Evolutionary conservation across 2,329 filamentous ascomycete species (phyloP).

Genomic region (Moelleriella libera): DNA sequence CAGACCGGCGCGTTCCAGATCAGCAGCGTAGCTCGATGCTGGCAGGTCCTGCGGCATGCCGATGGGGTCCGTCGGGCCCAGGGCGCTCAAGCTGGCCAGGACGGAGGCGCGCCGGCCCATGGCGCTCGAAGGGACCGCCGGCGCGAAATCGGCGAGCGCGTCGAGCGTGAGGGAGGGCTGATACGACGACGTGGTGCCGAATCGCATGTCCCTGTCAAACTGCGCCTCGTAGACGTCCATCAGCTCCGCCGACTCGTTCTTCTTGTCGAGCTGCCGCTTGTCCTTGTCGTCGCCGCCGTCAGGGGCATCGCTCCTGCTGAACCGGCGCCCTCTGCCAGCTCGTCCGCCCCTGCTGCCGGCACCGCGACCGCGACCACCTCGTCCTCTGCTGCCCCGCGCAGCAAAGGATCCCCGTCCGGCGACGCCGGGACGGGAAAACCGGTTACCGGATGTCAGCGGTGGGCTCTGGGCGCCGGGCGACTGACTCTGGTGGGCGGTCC

Average conservation of each 20-base stretch:
- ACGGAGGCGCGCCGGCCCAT: slow-evolving; percentile 17
- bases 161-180: slow-evolving; percentile 19
- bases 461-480: background rate
- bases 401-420: slow-evolving; percentile 2
- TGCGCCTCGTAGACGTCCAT: slow-evolving; percentile 18
- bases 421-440: slow-evolving; percentile 6
- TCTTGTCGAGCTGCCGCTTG: background rate
- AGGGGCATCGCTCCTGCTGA: slow-evolving; percentile 10
- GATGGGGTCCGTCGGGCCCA: slow-evolving; percentile 20
- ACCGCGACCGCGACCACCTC: slow-evolving; percentile 8
- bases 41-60: slow-evolving; percentile 15
- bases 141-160: slow-evolving; percentile 15
- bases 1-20: slow-evolving; percentile 13
- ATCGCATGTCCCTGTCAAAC: slow-evolving; percentile 21
- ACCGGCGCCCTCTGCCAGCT: slow-evolving; percentile 4
- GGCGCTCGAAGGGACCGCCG: slow-evolving; percentile 12
- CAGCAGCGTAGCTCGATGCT: slow-evolving; percentile 15
- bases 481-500: background rate
- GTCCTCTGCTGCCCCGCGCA: background rate
- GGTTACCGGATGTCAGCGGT: slow-evolving; percentile 5
- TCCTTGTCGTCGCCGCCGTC: slow-evolving; percentile 8
- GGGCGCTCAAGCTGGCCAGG: slow-evolving; percentile 19
- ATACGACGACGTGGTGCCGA: slow-evolving; percentile 17
- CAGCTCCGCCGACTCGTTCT: slow-evolving; percentile 4
- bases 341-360: slow-evolving; percentile 1